Percentiles rank a stretch among this genome's conserved stretches.
phyloP scores from a whole-genome alignment of 805 yeast species.

The Candida corydali region DNA sequence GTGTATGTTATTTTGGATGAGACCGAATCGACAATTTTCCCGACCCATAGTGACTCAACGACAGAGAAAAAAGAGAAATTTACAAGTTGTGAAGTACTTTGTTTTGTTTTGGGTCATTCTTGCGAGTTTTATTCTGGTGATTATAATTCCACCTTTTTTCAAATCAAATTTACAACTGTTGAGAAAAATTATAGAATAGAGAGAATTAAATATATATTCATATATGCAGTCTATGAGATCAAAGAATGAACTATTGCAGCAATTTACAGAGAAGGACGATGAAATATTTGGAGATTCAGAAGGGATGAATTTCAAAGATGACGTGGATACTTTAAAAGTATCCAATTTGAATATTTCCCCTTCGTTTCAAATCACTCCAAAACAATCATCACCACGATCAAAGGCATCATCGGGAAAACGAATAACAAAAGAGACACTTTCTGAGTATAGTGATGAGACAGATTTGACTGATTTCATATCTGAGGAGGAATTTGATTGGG shows the following conservation, averaged over 20 bases:
- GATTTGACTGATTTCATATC: conserved; percentile 35
- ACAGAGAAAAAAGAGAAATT: conserved; percentile 23
- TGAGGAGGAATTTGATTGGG: conserved; percentile 35
- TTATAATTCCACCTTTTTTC: conserved; percentile 46
- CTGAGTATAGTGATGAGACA: conserved; percentile 40
- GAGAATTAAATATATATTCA: not conserved
- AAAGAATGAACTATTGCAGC: conserved; percentile 5
- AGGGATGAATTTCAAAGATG: conserved; percentile 6
- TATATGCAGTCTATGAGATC: conserved; percentile 2
- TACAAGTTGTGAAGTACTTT: conserved; percentile 40
- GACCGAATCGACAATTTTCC: conserved; percentile 31
- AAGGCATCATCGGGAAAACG: conserved; percentile 7
- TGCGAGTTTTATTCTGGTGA: conserved; percentile 32
- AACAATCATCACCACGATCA: conserved; percentile 16
- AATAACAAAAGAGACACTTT: conserved; percentile 13
- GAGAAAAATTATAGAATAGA: conserved; percentile 1
- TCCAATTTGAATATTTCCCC: conserved; percentile 2
- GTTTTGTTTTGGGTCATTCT: conserved; percentile 42
- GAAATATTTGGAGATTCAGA: conserved; percentile 12
- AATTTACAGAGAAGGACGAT: conserved; percentile 10
- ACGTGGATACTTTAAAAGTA: conserved; percentile 6
- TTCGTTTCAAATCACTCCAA: conserved; percentile 9
- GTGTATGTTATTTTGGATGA: conserved; percentile 47
- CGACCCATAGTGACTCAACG: conserved; percentile 39
- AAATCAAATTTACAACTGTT: conserved; percentile 14